Base-by-base conservation (phyloP, 2,329 filamentous ascomycete species). In the Aspergillus proliferans region DNA sequence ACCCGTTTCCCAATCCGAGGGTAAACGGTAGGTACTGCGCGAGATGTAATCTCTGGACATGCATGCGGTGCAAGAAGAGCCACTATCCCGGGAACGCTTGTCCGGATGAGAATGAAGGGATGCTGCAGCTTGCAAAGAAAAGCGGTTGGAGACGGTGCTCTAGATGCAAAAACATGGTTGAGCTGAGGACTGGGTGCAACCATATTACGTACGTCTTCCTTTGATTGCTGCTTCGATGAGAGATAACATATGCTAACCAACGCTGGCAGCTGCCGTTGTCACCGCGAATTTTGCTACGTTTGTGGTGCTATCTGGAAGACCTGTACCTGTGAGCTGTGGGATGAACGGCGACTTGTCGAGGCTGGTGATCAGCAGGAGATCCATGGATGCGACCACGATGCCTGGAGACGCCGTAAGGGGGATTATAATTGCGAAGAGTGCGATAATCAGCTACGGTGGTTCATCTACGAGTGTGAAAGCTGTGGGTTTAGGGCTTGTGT, bases 91-190 rank as follows among this genome's bases (percentile, higher is more conserved):
- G 19, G 1, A 47, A 55, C 6, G 50, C 58, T 30, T 69, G 64
- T 43, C 58, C 56, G 2, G 45, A 61, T 2, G 58, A 63, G 33
- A 42, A 57, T n/a, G 53, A 64, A 40, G 58, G 58, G 14, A 44
- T 66, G n/a, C 71, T 88, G 3, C 77, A 81, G 45, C 75, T 85
- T 50, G 84, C 84, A 6, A 81, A 83, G 56, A 74, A 83, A 22
- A 75, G 84, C 46, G 85, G 86, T 21, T 91, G 85, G 84, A 84
- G 88, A 65, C 76, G 82, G 43, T 95, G 88, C 66, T 84, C 83
- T 63, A 83, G 76, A 53, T 95, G 90, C 70, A 81, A 79, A 54
- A 76, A 80, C 36, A 77, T 69, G 12, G 54, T 69, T 14, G 65
- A 69, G 48, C 50, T 70, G 14, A 47, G 46, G 6, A 47, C 46